Conservation (phyloP, 1,284 basidiomycete genomes). For the Puccinia horiana region DNA sequence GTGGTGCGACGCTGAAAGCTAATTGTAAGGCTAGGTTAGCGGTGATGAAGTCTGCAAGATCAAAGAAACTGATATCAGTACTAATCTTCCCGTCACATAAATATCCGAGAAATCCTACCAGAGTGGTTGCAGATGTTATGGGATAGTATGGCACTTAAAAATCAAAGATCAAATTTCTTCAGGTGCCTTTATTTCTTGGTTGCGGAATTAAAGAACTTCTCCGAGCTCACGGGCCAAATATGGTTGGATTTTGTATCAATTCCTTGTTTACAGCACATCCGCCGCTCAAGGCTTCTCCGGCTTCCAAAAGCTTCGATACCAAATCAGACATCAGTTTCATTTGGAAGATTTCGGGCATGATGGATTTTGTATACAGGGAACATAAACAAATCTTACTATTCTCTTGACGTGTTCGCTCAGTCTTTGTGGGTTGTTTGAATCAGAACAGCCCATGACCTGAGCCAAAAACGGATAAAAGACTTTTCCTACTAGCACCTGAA, state of each 20-base stretch:
- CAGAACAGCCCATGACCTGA: background rate
- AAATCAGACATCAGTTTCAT: background rate
- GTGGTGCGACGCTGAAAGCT: constrained; percentile 42
- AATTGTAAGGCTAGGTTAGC: constrained; percentile 37
- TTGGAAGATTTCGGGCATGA: background rate
- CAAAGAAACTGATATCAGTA: background rate
- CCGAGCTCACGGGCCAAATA: constrained; percentile 38
- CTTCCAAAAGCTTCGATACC: constrained; percentile 28
- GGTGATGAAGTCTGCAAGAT: constrained; percentile 39
- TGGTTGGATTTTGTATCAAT: constrained; percentile 15
- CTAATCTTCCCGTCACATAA: background rate
- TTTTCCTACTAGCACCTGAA: constrained; percentile 29
- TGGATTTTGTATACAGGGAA: background rate
- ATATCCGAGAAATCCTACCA: background rate
- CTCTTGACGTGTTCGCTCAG: constrained; percentile 21
- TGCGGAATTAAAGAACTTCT: background rate
- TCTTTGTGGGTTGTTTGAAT: background rate
- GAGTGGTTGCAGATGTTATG: constrained; percentile 35
- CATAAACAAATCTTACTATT: background rate
- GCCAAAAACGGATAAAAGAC: constrained; percentile 27
- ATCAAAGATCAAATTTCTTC: background rate
- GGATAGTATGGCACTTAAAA: constrained; percentile 41
- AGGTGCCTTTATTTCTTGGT: background rate
- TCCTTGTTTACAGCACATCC: constrained; percentile 34
- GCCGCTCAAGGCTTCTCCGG: constrained; percentile 40